These are phyloP conservation scores for Aspergillus sp. DNA, from an alignment of 2,329 filamentous ascomycete genomes.

Conservation along the genomic window DNA sequence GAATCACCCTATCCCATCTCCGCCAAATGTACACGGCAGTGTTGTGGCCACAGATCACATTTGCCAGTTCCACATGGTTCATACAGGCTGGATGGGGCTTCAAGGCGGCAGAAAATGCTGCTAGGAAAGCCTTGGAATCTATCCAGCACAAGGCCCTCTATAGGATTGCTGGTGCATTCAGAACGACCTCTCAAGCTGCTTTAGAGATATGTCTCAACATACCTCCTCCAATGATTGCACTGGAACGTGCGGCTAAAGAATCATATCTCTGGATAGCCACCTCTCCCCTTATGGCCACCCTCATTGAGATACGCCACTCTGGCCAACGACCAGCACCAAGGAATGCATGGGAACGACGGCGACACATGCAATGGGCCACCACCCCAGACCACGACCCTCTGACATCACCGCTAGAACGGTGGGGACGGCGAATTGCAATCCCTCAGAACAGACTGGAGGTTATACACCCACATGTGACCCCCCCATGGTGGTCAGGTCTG, in stretches of 20 bases:
- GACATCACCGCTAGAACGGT: background rate
- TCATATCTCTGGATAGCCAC: conserved; percentile 15
- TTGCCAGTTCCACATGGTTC: conserved; percentile 20
- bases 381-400: background rate
- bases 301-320: background rate
- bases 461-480: background rate
- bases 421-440: background rate
- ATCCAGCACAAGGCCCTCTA: conserved; percentile 20
- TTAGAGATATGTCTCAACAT: conserved; percentile 22
- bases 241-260: conserved; percentile 18
- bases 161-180: conserved; percentile 20
- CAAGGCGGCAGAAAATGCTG: background rate
- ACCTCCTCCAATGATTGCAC: conserved; percentile 12
- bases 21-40: conserved; percentile 19
- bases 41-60: conserved; percentile 20
- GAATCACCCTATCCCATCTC: background rate
- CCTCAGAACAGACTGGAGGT: background rate
- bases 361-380: no score
- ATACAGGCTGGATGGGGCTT: background rate
- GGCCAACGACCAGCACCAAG: background rate
- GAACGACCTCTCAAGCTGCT: conserved; percentile 11
- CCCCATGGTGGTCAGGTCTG: background rate
- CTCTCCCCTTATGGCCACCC: background rate
- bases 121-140: background rate
- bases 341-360: background rate